A percentile compares a stretch with the other conserved stretches of the same genome.
Evolutionary conservation across 2,329 filamentous ascomycete genomes (phyloP).

Genomic region (Trichoderma polysporum): DNA sequence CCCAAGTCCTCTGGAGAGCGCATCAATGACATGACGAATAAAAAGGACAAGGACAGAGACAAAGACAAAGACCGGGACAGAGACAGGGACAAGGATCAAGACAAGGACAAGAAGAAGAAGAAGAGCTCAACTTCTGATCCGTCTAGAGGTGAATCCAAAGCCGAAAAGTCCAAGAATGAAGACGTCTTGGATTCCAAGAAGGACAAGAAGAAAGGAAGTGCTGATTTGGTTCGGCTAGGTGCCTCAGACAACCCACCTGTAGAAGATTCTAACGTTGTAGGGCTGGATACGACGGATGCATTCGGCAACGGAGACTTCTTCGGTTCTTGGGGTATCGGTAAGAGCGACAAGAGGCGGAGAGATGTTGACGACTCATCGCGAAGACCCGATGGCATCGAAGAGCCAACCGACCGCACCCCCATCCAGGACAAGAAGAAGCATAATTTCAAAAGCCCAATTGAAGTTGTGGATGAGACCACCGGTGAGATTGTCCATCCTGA

Average conservation of each 20-base stretch:
- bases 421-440: constrained; percentile 45
- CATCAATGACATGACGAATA: neutral
- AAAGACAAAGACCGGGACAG: constrained; percentile 4
- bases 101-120: constrained; percentile 27
- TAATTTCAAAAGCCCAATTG: constrained; percentile 50
- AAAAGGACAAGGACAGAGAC: neutral
- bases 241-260: constrained; percentile 29
- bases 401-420: constrained; percentile 45
- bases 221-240: constrained; percentile 40
- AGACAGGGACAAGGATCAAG: constrained; percentile 16
- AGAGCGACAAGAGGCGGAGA: constrained; percentile 48
- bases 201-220: constrained; percentile 40
- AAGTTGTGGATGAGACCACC: constrained; percentile 47
- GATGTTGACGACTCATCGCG: constrained; percentile 32
- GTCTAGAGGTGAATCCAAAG: constrained; percentile 25
- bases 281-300: constrained; percentile 33
- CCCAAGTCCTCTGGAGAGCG: neutral
- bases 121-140: constrained; percentile 28
- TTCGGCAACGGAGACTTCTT: constrained; percentile 53
- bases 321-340: constrained; percentile 55
- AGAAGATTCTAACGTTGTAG: constrained; percentile 31
- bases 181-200: constrained; percentile 30
- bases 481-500: constrained; percentile 49
- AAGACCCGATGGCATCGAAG: constrained; percentile 45
- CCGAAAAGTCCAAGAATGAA: constrained; percentile 26